These are phyloP conservation scores for Tephrocybe sp. DNA, from an alignment of 768 basidiomycete genomes.

Conservation along the genomic window DNA sequence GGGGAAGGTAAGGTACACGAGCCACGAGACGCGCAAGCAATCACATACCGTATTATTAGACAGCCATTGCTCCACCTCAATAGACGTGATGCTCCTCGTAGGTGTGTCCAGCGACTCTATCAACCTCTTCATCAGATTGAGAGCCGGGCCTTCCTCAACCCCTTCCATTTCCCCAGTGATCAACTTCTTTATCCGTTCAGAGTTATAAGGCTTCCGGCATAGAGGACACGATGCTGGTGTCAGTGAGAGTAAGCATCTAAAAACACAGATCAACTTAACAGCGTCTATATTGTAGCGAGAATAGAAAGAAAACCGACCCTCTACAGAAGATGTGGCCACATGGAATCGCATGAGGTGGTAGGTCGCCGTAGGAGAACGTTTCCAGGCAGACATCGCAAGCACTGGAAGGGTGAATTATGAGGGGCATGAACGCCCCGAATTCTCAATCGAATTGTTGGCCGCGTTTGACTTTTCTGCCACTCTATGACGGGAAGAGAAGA, in stretches of 20 bases:
- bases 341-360: constrained; percentile 66
- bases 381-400: constrained; percentile 78
- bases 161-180: constrained; percentile 30
- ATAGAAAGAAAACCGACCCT: constrained; percentile 40
- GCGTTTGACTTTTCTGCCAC: neutral
- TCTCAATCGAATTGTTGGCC: neutral
- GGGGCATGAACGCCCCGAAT: constrained; percentile 23
- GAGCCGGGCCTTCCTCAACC: constrained; percentile 32
- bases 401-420: constrained; percentile 68
- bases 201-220: constrained; percentile 17
- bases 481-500: neutral
- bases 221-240: constrained; percentile 18
- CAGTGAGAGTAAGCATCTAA: constrained; percentile 16
- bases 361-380: constrained; percentile 52
- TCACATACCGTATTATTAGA: constrained; percentile 37
- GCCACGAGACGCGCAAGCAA: constrained; percentile 9
- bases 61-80: constrained; percentile 54
- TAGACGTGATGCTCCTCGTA: constrained; percentile 27
- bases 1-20: neutral
- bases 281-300: neutral
- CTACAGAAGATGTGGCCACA: constrained; percentile 79
- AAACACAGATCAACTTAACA: too few relatives aligned
- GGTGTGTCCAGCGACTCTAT: constrained; percentile 39
- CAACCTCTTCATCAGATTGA: constrained; percentile 36
- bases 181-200: constrained; percentile 20